Percentiles rank a stretch among this genome's conserved stretches.
These are phyloP conservation scores for Chrysoporthe deuterocubensis DNA, from an alignment of 2,329 filamentous ascomycete genomes.

Conservation along the genomic window DNA sequence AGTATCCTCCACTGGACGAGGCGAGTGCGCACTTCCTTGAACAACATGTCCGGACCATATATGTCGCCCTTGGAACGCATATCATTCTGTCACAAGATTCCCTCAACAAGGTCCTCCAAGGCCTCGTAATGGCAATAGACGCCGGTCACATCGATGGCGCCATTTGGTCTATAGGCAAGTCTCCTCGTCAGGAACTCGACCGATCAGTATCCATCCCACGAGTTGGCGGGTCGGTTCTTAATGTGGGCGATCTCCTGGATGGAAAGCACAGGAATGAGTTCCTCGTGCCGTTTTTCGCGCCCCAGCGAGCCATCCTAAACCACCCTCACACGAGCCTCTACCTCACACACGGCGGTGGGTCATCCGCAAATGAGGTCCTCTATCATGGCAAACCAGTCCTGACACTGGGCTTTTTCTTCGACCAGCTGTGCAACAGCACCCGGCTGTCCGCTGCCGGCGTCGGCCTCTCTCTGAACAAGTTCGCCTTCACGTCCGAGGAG, in stretches of 20 bases:
- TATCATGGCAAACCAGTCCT: slow-evolving; percentile 46
- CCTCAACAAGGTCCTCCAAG: slow-evolving; percentile 39
- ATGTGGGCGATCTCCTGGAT: slow-evolving; percentile 36
- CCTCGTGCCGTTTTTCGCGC: slow-evolving; percentile 42
- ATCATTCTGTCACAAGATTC: slow-evolving; percentile 39
- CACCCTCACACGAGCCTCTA: slow-evolving; percentile 41
- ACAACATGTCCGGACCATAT: slow-evolving; percentile 40
- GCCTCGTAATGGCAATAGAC: slow-evolving; percentile 35
- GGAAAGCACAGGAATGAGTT: slow-evolving; percentile 36
- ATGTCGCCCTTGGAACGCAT: slow-evolving; percentile 49
- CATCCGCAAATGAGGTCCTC: slow-evolving; percentile 45
- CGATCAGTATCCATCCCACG: slow-evolving; percentile 26
- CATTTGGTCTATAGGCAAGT: slow-evolving; percentile 42
- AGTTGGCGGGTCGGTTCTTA: slow-evolving; percentile 26
- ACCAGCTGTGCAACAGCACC: slow-evolving; percentile 45
- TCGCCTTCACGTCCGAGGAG: slow-evolving; percentile 39
- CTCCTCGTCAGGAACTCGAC: slow-evolving; percentile 33
- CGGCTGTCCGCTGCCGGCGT: slow-evolving; percentile 42
- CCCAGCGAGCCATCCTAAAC: slow-evolving; percentile 46
- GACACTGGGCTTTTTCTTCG: slow-evolving; percentile 44
- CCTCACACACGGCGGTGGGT: slow-evolving; percentile 47
- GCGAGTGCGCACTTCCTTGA: slow-evolving; percentile 37
- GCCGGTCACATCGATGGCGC: slow-evolving; percentile 43
- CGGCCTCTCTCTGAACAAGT: slow-evolving; percentile 43
- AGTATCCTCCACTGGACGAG: slow-evolving; percentile 38